These are phyloP conservation scores for Trypanosoma caninum DNA, from an alignment of 208 protist species.

Conservation along the genomic window DNA sequence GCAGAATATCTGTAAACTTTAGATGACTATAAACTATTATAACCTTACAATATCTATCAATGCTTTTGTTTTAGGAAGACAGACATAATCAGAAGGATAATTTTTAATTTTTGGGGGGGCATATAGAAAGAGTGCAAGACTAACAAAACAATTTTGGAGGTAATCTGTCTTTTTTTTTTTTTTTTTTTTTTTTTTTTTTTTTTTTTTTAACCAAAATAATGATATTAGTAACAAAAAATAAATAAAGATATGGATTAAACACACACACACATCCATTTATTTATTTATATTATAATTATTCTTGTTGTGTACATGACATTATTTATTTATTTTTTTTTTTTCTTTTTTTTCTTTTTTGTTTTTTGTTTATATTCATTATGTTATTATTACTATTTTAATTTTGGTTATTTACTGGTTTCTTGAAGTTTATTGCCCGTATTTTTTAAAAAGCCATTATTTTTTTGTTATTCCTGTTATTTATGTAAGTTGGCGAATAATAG, in stretches of 20 bases:
- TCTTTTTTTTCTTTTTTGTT: background rate
- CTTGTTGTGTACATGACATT: too few species aligned
- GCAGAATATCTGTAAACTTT: slow-evolving; percentile 41
- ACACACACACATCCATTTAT: background rate
- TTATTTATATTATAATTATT: too few species aligned
- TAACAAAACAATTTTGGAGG: too few species aligned
- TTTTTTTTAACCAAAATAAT: background rate
- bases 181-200: background rate
- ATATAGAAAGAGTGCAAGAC: too few species aligned
- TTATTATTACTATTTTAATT: background rate
- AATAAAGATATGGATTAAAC: background rate
- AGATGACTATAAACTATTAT: too few species aligned
- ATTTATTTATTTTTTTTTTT: slow-evolving; percentile 18
- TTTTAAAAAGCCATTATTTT: slow-evolving; percentile 1
- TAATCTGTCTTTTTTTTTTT: too few species aligned
- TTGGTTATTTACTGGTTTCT: background rate
- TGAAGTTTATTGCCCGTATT: background rate
- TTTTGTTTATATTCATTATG: background rate
- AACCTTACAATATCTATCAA: too few species aligned
- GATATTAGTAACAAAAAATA: too few species aligned
- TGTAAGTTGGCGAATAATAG: too few species aligned
- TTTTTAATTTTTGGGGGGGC: too few species aligned
- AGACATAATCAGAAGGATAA: too few species aligned
- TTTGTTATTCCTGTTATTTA: background rate
- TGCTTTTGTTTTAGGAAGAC: too few species aligned